These are phyloP conservation scores for Penicillium sp. DNA, from an alignment of 2,329 filamentous ascomycete genomes.

Conservation along the genomic window DNA sequence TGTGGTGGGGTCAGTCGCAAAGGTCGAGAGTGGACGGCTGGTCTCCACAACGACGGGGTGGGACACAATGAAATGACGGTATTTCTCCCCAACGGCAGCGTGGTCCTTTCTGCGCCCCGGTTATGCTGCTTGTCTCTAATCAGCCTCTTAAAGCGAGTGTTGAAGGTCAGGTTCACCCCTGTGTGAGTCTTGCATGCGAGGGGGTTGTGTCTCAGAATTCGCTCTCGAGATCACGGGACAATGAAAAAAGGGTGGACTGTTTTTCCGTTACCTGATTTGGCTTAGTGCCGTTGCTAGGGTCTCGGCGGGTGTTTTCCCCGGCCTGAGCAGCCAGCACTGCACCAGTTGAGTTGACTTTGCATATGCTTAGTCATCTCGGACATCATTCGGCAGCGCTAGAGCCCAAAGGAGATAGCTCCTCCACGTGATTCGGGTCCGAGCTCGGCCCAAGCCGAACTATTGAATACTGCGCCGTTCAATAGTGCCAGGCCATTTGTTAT, in stretches of 20 bases:
- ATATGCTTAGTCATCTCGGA: conserved; percentile 1
- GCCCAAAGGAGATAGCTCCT: conserved; percentile 6
- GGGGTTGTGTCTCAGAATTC: conserved; percentile 16
- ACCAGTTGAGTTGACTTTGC: no score
- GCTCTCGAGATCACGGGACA: conserved; percentile 28
- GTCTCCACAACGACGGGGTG: conserved; percentile 38
- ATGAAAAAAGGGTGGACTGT: conserved; percentile 19
- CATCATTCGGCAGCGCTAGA: conserved; percentile 11
- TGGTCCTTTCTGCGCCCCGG: conserved; percentile 3
- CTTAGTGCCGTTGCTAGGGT: conserved; percentile 17
- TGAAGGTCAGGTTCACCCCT: not conserved
- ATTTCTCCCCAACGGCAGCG: conserved; percentile 2
- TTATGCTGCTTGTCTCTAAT: not conserved
- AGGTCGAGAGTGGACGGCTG: conserved; percentile 20
- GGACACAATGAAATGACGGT: conserved; percentile 23
- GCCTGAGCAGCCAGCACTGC: not conserved
- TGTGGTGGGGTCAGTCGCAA: conserved; percentile 25
- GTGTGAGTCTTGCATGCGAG: conserved; percentile 15
- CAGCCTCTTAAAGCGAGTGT: not conserved
- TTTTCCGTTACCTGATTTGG: conserved; percentile 21
- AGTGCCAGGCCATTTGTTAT: not conserved
- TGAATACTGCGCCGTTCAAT: not conserved
- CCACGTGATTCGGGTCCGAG: conserved; percentile 11
- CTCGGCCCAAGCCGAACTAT: conserved; percentile 14
- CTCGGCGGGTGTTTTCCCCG: conserved; percentile 2